phyloP scores from a whole-genome alignment of 192 early-diverging fungal genomes.

The Nowakowskiella sp. region DNA sequence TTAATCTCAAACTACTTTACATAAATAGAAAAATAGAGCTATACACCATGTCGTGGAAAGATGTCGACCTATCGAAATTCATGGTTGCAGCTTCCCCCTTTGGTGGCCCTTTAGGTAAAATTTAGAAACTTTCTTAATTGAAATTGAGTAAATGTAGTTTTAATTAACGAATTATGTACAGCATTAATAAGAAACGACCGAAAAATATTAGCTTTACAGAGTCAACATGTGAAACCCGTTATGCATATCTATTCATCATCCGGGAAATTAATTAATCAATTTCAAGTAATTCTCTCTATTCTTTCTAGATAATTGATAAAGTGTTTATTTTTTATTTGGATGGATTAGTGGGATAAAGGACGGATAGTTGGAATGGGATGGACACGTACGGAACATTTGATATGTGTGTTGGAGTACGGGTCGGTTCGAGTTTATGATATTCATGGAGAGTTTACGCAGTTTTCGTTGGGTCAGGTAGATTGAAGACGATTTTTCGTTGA shows the following conservation, averaged over 20 bases:
- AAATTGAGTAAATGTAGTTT: constrained; percentile 2
- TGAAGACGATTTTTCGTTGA: neutral
- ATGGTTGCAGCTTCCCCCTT: constrained; percentile 77
- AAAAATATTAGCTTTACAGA: constrained; percentile 67
- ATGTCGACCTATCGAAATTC: constrained; percentile 76
- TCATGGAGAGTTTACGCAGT: constrained; percentile 70
- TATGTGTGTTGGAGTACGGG: constrained; percentile 83
- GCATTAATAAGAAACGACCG: constrained; percentile 90
- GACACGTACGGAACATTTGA: constrained; percentile 77
- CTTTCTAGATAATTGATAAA: neutral
- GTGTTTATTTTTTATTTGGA: too few relatives aligned
- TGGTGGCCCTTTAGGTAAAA: constrained; percentile 85
- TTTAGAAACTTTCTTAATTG: too few relatives aligned
- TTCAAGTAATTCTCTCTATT: constrained; percentile 51
- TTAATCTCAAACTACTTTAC: constrained; percentile 3
- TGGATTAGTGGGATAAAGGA: constrained; percentile 71
- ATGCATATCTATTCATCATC: constrained; percentile 81
- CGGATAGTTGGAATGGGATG: constrained; percentile 88
- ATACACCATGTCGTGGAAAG: constrained; percentile 84
- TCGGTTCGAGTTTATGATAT: constrained; percentile 72
- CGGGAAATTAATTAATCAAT: constrained; percentile 75
- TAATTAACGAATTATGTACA: constrained; percentile 16
- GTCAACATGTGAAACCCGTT: constrained; percentile 65
- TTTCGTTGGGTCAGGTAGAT: constrained; percentile 67
- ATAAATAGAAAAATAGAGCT: constrained; percentile 57